A percentile compares a stretch with the other conserved stretches of the same genome.
Conservation (phyloP, 352 stramenopile genomes). For the Pythium utonaiense region DNA sequence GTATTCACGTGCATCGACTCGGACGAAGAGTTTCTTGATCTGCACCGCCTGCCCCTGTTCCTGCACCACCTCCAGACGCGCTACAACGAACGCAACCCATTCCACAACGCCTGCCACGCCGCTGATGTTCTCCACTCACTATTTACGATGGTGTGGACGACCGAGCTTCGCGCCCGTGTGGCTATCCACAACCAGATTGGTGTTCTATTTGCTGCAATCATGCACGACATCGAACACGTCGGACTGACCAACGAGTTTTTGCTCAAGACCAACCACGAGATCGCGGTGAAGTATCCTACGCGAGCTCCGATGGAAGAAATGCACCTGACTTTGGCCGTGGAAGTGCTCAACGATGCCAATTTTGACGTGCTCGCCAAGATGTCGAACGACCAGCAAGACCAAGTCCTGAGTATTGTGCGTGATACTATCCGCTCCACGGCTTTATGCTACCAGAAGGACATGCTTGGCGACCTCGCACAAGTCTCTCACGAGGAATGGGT, state of each 20-base stretch:
- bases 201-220: constrained; percentile 65
- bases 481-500: constrained; percentile 44
- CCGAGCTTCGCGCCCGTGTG: constrained; percentile 45
- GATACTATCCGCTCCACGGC: constrained; percentile 72
- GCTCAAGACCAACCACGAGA: constrained; percentile 66
- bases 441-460: constrained; percentile 75
- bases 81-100: constrained; percentile 66
- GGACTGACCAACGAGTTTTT: constrained; percentile 79
- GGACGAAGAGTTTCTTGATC: constrained; percentile 48
- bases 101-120: constrained; percentile 80
- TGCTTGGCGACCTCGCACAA: constrained; percentile 49
- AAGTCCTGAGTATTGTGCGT: constrained; percentile 56
- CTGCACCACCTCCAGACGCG: constrained; percentile 57
- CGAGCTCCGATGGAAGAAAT: constrained; percentile 76
- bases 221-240: constrained; percentile 81
- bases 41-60: constrained; percentile 45
- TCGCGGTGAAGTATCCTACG: constrained; percentile 53
- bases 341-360: constrained; percentile 42
- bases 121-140: constrained; percentile 78
- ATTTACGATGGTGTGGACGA: constrained; percentile 68
- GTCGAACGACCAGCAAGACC: constrained; percentile 35
- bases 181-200: constrained; percentile 66
- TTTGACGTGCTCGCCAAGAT: constrained; percentile 62
- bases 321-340: constrained; percentile 56
- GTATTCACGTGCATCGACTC: constrained; percentile 67